Base-by-base conservation (phyloP, 1,139 yeast species). In the Spencermartinsiella ligniputridi region DNA sequence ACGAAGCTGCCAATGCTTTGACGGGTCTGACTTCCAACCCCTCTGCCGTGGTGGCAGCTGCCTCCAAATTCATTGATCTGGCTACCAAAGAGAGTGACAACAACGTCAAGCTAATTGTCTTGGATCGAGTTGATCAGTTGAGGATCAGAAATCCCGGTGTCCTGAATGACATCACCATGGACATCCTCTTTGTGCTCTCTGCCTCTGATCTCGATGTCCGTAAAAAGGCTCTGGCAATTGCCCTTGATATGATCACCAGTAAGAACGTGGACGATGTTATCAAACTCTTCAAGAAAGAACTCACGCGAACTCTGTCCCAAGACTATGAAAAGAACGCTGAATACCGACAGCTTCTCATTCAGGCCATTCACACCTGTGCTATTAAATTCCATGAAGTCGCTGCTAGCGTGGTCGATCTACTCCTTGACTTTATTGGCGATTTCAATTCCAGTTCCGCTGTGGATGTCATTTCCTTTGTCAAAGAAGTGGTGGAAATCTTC, bases 211-310 rank as follows among this genome's bases (percentile, higher is more conserved):
- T 90, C 52, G 97, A 86, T 55, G 97, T 92, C 45, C 88, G 96
- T 61, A 78, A 78, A 56, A 87, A 86, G 67, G 96, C 96, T 4
- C 74, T 94, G 52, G 83, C 83, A 49, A 86, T 92, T 42, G 79
- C 96, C 16, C 73, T 92, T 59, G 78, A 81, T 54, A 76, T 94
- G 65, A 82, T 90, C 41, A 75, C 94, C 39, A 78, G 84, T 55
- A 85, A 96, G 71, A 92, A 90, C 58, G 96, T 90, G 39, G 97
- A 90, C 59, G 97, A 89, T 60, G 96, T 92, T 33, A 86, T 92
- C 52, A 86, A 88, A 62, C 76, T 90, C 53, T 78, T 94, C 67
- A 92, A 88, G 71, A 92, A 88, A 63, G 99, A 94, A 67, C 76
- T 94, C 49, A 83, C 84, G 58, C 79, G 79, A 56, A 81, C 96